phyloP scores from a whole-genome alignment of 371 early-diverging fungal species.

The Smittium culicis region DNA sequence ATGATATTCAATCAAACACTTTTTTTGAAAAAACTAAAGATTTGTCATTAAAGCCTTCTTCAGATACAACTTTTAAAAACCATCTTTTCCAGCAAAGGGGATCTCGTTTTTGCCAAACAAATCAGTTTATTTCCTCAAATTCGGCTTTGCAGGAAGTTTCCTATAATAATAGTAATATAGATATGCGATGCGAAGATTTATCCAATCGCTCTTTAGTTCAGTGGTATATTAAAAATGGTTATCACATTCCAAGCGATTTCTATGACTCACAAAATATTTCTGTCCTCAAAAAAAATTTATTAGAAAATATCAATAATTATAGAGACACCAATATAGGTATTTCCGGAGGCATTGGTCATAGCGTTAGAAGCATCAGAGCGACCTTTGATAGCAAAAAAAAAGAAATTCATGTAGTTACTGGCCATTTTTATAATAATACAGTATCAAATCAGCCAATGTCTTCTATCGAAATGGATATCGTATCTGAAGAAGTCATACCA shows the following conservation, averaged over 20 bases:
- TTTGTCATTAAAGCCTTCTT: constrained; percentile 39
- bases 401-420: constrained; percentile 57
- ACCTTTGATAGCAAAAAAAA: constrained; percentile 57
- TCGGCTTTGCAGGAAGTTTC: too few relatives aligned
- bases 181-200: not conserved
- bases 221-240: constrained; percentile 10
- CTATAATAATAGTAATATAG: not conserved
- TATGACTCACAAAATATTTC: constrained; percentile 11
- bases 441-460: constrained; percentile 15
- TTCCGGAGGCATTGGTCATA: constrained; percentile 16
- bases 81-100: constrained; percentile 11
- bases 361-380: constrained; percentile 37
- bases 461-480: constrained; percentile 13
- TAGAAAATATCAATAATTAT: not conserved
- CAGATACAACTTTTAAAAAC: constrained; percentile 37
- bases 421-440: constrained; percentile 6
- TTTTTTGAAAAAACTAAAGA: constrained; percentile 48
- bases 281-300: not conserved
- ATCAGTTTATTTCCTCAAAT: too few relatives aligned
- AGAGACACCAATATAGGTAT: not conserved
- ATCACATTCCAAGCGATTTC: constrained; percentile 14
- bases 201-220: not conserved
- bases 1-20: constrained; percentile 57
- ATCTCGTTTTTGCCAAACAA: not conserved
- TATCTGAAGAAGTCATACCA: constrained; percentile 4